These are phyloP conservation scores for Niebla homalea DNA, from an alignment of 495 filamentous ascomycete genomes.

Conservation along the genomic window DNA sequence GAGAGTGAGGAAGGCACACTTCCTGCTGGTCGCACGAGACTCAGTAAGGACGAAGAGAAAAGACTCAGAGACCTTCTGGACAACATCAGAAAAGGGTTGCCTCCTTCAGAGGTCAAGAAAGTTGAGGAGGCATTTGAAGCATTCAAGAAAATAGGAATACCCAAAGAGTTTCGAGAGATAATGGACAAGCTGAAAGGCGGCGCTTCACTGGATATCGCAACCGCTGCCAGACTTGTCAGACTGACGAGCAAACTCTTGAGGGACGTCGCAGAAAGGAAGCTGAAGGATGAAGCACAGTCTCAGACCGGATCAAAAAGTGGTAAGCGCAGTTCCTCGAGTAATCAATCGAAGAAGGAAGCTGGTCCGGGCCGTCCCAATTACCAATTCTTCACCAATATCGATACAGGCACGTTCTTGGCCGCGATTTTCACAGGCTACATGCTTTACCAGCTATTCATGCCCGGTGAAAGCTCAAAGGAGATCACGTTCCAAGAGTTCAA, in stretches of 20 bases:
- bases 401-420: conserved; percentile 41
- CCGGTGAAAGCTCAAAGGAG: conserved; percentile 56
- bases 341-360: conserved; percentile 4
- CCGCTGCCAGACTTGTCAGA: conserved; percentile 36
- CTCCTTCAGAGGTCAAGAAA: conserved; percentile 26
- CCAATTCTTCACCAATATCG: conserved; percentile 33
- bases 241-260: conserved; percentile 31
- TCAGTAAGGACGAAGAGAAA: conserved; percentile 27
- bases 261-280: conserved; percentile 20
- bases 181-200: conserved; percentile 29
- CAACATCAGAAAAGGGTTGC: conserved; percentile 35
- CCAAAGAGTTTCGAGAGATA: conserved; percentile 34
- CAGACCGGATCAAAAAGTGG: conserved; percentile 18
- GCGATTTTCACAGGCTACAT: conserved; percentile 49
- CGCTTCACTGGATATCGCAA: conserved; percentile 31
- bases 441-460: conserved; percentile 44
- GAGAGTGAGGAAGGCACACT: conserved; percentile 14
- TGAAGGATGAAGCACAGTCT: conserved; percentile 19
- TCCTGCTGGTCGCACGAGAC: conserved; percentile 3
- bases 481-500: conserved; percentile 97
- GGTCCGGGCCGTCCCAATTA: conserved; percentile 23
- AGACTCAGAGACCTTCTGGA: conserved; percentile 28
- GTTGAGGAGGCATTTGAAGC: conserved; percentile 29
- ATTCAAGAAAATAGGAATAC: conserved; percentile 40
- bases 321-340: conserved; percentile 10